phyloP scores from a whole-genome alignment of 768 basidiomycete genomes.

The Antrodiella citrinella region DNA sequence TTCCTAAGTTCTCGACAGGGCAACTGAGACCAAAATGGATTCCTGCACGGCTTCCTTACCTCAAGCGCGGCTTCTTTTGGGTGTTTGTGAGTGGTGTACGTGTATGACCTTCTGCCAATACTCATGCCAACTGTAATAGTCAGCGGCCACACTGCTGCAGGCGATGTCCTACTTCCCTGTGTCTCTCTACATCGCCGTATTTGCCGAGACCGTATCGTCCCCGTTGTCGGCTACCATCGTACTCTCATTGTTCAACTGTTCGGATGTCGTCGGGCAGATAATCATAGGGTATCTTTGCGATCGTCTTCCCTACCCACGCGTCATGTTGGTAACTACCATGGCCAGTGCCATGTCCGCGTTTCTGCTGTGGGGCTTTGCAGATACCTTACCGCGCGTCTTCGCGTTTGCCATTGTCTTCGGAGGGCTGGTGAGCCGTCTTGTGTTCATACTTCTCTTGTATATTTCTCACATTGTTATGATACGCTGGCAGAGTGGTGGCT shows the following conservation, averaged over 20 bases:
- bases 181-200: constrained; percentile 18
- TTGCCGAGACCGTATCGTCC: constrained; percentile 12
- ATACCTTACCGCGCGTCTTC: constrained; percentile 13
- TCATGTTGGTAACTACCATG: constrained; percentile 15
- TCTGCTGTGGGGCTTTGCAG: constrained; percentile 18
- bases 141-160: constrained; percentile 13
- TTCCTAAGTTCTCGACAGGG: constrained; percentile 1
- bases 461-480: background rate
- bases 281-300: constrained; percentile 18
- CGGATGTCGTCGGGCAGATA: constrained; percentile 18
- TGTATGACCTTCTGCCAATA: no score
- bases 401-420: constrained; percentile 19
- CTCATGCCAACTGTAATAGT: no score
- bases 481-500: constrained; percentile 9
- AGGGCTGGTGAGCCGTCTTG: constrained; percentile 12
- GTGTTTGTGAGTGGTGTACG: constrained; percentile 9
- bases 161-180: constrained; percentile 20
- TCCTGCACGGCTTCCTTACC: constrained; percentile 9
- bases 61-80: constrained; percentile 10
- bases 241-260: constrained; percentile 18
- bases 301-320: constrained; percentile 16
- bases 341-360: constrained; percentile 12
- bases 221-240: constrained; percentile 16
- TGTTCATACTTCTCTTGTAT: background rate
- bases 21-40: constrained; percentile 9